phyloP scores from a whole-genome alignment of 768 basidiomycete species.

The Lactarius akahatsu region DNA sequence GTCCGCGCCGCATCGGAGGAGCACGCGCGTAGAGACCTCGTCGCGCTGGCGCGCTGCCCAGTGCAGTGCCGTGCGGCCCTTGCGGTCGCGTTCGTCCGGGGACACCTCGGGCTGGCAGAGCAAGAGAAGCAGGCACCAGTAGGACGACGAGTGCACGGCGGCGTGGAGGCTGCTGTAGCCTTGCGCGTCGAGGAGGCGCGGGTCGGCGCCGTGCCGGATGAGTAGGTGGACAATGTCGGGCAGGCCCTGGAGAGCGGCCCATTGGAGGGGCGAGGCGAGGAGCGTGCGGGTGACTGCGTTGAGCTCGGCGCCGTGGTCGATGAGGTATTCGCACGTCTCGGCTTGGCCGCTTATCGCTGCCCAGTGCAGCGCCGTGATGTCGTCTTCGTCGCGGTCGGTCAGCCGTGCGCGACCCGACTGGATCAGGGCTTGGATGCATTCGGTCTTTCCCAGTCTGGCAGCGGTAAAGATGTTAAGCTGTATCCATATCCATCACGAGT shows the following conservation, averaged over 20 bases:
- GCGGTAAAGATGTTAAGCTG: slow-evolving; percentile 75
- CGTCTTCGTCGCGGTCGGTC: slow-evolving; percentile 82
- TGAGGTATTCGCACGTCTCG: slow-evolving; percentile 76
- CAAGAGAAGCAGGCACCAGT: slow-evolving; percentile 89
- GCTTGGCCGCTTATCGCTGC: slow-evolving; percentile 93
- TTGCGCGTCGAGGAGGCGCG: slow-evolving; percentile 84
- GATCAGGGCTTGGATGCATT: slow-evolving; percentile 58
- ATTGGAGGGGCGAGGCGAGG: slow-evolving; percentile 91
- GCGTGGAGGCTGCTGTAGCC: slow-evolving; percentile 94
- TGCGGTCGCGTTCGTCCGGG: slow-evolving; percentile 83
- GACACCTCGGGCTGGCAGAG: slow-evolving; percentile 82
- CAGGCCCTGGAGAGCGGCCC: slow-evolving; percentile 97
- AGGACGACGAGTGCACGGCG: slow-evolving; percentile 86
- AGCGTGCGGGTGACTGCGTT: slow-evolving; percentile 92
- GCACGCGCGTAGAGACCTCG: slow-evolving; percentile 84
- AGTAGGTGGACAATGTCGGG: slow-evolving; percentile 91
- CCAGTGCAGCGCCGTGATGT: slow-evolving; percentile 95
- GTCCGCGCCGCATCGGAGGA: slow-evolving; percentile 84
- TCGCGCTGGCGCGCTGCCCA: slow-evolving; percentile 99
- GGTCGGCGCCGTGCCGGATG: slow-evolving; percentile 85
- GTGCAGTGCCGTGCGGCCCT: slow-evolving; percentile 93
- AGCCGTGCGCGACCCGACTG: slow-evolving; percentile 66
- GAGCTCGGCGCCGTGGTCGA: slow-evolving; percentile 90
- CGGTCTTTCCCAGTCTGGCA: slow-evolving; percentile 81
- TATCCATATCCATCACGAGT: neutral